Evolutionary conservation across 1,284 basidiomycete genomes (phyloP).

Genomic region (Singerocomus inundabilis): DNA sequence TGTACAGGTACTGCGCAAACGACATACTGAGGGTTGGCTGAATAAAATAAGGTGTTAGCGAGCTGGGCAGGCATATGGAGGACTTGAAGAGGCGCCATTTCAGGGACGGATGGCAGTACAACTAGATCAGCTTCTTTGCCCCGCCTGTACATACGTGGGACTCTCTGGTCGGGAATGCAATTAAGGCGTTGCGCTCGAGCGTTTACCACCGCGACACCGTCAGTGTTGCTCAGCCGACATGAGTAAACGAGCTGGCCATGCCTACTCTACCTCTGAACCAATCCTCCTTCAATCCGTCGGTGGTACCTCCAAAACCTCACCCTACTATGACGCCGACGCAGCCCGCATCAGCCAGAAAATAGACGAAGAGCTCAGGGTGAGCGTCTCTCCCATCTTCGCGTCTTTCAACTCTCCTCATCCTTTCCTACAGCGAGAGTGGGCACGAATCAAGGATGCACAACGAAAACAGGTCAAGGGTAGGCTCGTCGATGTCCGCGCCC

Average conservation of each 20-base stretch:
- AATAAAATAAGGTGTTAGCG: too few species aligned
- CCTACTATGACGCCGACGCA: conserved; percentile 47
- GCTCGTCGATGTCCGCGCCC: conserved; percentile 12
- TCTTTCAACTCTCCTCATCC: background rate
- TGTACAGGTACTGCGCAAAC: too few species aligned
- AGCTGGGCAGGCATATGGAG: background rate
- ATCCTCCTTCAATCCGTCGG: conserved; percentile 33
- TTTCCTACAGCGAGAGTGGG: conserved; percentile 50
- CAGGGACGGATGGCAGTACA: conserved; percentile 31
- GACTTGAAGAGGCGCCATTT: conserved; percentile 3
- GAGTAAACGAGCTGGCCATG: conserved; percentile 30
- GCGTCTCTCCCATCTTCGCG: conserved; percentile 16
- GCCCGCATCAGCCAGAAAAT: conserved; percentile 58
- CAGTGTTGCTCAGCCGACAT: conserved; percentile 21
- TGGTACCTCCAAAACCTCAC: conserved; percentile 33
- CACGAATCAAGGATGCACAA: conserved; percentile 47
- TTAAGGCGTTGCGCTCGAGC: conserved; percentile 25
- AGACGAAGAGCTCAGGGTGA: conserved; percentile 68
- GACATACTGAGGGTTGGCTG: too few species aligned
- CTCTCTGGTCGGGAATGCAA: conserved; percentile 31
- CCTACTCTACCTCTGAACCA: conserved; percentile 32
- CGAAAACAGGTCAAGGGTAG: conserved; percentile 66
- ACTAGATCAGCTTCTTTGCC: conserved; percentile 35
- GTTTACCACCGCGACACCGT: conserved; percentile 17
- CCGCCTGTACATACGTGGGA: conserved; percentile 38